Evolutionary conservation across 805 yeast genomes (phyloP), one percentile per base, ranked within the genome.

Genomic region (Candida arabinofermentans): DNA sequence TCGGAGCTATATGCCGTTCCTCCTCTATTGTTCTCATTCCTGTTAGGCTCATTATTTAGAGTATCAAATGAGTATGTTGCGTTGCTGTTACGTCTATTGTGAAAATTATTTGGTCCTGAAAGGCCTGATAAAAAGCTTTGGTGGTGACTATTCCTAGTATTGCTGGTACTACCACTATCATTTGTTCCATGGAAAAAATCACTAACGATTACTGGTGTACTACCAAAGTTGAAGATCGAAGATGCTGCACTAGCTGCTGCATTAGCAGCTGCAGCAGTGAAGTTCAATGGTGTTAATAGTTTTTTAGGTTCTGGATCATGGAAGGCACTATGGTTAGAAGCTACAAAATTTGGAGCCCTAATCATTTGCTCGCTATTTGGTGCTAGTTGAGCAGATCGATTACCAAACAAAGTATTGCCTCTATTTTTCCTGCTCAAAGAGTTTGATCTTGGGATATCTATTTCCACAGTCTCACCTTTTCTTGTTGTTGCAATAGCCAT

Each of bases 401-500:
- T 41, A 4, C 43, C 48, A 26, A 41, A 24, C 26, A 47, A 13
- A 2, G 57, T 55, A 33, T 39, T 50, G 27, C 48, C 49, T 40
- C 59, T 53, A 45, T 37, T 47, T 37, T 45, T 56, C 49, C 50
- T 54, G 46, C 30, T 67, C 44, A 36, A 56, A 2, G 57, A 51
- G 30, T 44, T 54, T 8, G 54, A 43, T 30, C 61, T 54, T 2
- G 62, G 60, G 5, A 58, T 65, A 2, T 83, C 83, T 22, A 86
- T 85, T 54, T 86, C 93, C 2, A 85, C 76, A 0, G 91, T 76
- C 51, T 81, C 93, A 6, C 95, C 95, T 29, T 77, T 75, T 49
- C 89, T 64, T 0, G 91, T 83, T 0, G 93, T 85, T 1, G 95
- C 90, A 38, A 86, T 86, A 0, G 95, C 85, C 81, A 86, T 77